These are phyloP conservation scores for Acanthamoeba polyphaga DNA, from an alignment of 208 protist genomes.

Conservation along the genomic window DNA sequence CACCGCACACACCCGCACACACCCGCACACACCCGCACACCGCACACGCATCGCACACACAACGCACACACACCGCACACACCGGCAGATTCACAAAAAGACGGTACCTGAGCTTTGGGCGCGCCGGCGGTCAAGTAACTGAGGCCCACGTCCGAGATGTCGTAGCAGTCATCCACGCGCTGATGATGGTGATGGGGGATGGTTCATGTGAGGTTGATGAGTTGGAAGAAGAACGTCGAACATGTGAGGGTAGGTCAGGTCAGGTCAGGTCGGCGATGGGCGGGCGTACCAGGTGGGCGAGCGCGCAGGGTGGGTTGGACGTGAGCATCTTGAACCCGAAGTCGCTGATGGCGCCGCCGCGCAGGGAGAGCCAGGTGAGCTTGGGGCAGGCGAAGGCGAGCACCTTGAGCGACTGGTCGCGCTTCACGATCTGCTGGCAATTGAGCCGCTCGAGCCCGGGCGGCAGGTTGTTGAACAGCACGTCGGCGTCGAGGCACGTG, in stretches of 20 bases:
- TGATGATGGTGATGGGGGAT: neutral
- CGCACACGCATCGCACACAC: too few relatives aligned
- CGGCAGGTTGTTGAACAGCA: constrained; percentile 65
- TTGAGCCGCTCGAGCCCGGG: neutral
- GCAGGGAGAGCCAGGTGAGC: neutral
- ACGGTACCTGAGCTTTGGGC: constrained; percentile 29
- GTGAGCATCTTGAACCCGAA: constrained; percentile 49
- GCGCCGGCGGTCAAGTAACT: constrained; percentile 21
- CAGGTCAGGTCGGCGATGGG: too few relatives aligned
- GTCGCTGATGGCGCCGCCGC: neutral
- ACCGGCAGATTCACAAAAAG: neutral
- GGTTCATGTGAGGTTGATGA: too few relatives aligned
- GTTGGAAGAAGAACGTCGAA: neutral
- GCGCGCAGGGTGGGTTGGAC: neutral
- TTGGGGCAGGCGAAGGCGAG: constrained; percentile 39
- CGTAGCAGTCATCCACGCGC: neutral
- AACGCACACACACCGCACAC: neutral
- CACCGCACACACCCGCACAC: too few relatives aligned
- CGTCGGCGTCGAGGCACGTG: neutral
- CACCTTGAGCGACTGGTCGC: constrained; percentile 35
- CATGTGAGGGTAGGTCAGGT: neutral
- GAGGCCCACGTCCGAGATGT: constrained; percentile 50
- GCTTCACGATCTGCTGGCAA: constrained; percentile 7
- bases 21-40: too few relatives aligned
- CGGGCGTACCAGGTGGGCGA: neutral